phyloP scores from a whole-genome alignment of 2,329 filamentous ascomycete genomes.

The Cercospora sojina region DNA sequence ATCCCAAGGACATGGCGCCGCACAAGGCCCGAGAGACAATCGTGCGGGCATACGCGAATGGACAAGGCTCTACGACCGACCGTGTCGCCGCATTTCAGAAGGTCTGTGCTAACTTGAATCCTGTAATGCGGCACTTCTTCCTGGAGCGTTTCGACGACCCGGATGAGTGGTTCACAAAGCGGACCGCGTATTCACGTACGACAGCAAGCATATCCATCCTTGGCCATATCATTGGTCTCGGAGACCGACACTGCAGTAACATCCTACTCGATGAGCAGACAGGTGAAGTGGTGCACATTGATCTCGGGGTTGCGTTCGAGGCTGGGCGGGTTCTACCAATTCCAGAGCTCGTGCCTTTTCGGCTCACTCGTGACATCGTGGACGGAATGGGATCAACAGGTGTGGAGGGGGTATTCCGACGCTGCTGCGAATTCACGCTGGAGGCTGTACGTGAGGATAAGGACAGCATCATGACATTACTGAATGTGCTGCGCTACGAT shows the following conservation, averaged over 20 bases:
- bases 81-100: slow-evolving; percentile 74
- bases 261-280: slow-evolving; percentile 87
- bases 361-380: slow-evolving; percentile 88
- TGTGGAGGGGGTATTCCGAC: slow-evolving; percentile 91
- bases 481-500: slow-evolving; percentile 97
- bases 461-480: slow-evolving; percentile 96
- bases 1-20: slow-evolving; percentile 78
- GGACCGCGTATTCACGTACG: slow-evolving; percentile 86
- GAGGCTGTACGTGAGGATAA: slow-evolving; percentile 92
- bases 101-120: slow-evolving; percentile 78
- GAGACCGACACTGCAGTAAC: slow-evolving; percentile 94
- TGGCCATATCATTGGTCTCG: slow-evolving; percentile 82
- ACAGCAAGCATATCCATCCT: slow-evolving; percentile 95
- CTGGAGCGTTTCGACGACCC: slow-evolving; percentile 92
- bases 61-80: slow-evolving; percentile 59
- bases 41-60: slow-evolving; percentile 62
- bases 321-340: slow-evolving; percentile 92
- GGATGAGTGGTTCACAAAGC: slow-evolving; percentile 90
- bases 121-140: slow-evolving; percentile 95
- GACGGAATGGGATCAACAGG: slow-evolving; percentile 96
- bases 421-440: slow-evolving; percentile 97
- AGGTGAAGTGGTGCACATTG: slow-evolving; percentile 94
- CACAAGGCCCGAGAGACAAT: slow-evolving; percentile 78
- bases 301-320: slow-evolving; percentile 95
- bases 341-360: slow-evolving; percentile 93